phyloP scores from a whole-genome alignment of 2,329 filamentous ascomycete species.

The Ambrosiella xylebori region DNA sequence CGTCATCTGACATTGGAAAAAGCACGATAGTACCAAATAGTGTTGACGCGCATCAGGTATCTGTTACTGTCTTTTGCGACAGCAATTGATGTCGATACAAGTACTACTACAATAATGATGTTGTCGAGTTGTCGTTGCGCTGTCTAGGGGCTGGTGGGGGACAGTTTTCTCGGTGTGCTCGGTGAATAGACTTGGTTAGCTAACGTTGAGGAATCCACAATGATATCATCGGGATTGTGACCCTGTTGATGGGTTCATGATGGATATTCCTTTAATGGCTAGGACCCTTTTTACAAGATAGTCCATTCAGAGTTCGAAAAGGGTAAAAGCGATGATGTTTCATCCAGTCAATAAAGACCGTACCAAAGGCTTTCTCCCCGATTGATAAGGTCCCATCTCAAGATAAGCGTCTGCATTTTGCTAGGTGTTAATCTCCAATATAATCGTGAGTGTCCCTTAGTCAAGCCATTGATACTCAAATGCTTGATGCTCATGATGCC shows the following conservation, averaged over 20 bases:
- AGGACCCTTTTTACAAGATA: no score
- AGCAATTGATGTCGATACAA: not conserved
- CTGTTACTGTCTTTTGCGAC: not conserved
- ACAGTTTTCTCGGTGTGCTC: not conserved
- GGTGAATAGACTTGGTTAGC: not conserved
- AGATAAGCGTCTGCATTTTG: no score
- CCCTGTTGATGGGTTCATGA: not conserved
- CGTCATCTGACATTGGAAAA: conserved; percentile 40
- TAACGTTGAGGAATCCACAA: not conserved
- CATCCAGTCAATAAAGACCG: no score
- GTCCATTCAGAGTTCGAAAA: no score
- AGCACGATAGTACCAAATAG: not conserved
- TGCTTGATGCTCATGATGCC: not conserved
- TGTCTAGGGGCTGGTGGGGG: not conserved
- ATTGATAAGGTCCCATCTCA: no score
- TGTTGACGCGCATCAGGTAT: not conserved
- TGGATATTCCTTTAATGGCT: no score
- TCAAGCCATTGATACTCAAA: not conserved
- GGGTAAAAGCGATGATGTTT: no score
- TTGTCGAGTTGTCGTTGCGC: not conserved
- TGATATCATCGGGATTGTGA: not conserved
- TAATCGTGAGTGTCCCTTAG: no score
- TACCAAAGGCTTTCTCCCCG: no score
- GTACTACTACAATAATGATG: not conserved
- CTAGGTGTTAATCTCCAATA: no score